Percentiles rank a stretch among this genome's conserved stretches.
phyloP scores from a whole-genome alignment of 2,329 filamentous ascomycete species.

The Aspergillus pseudoglaucus region DNA sequence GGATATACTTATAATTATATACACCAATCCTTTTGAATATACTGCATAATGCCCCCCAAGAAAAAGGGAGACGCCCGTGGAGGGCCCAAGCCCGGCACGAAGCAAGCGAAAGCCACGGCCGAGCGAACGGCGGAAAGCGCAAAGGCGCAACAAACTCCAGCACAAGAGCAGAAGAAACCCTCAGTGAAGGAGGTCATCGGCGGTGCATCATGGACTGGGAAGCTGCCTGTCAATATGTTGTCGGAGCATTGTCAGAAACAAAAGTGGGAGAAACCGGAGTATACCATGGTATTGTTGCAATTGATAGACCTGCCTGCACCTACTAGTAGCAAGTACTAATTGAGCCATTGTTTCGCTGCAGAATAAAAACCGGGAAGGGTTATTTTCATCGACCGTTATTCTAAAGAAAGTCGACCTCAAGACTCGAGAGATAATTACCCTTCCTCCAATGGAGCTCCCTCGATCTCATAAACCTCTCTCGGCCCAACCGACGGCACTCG shows the following conservation, averaged over 20 bases:
- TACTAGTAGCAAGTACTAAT: not conserved
- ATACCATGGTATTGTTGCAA: slow-evolving; percentile 59
- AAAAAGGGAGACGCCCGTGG: slow-evolving; percentile 35
- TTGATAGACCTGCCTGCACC: not conserved
- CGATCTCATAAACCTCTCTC: slow-evolving; percentile 69
- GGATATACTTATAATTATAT: not conserved
- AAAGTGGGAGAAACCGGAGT: slow-evolving; percentile 91
- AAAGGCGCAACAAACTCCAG: slow-evolving; percentile 30
- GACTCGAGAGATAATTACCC: slow-evolving; percentile 66
- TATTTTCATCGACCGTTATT: slow-evolving; percentile 73
- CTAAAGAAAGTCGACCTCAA: slow-evolving; percentile 69
- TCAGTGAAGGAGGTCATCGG: slow-evolving; percentile 74
- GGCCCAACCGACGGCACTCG: slow-evolving; percentile 69
- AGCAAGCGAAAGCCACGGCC: slow-evolving; percentile 35
- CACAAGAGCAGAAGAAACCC: slow-evolving; percentile 51
- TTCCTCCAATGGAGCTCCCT: slow-evolving; percentile 79
- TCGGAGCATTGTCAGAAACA: slow-evolving; percentile 94
- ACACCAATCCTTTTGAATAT: not conserved
- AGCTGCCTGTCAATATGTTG: slow-evolving; percentile 86
- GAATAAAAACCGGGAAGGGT: slow-evolving; percentile 63
- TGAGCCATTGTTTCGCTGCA: slow-evolving; percentile 15
- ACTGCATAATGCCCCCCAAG: slow-evolving; percentile 33
- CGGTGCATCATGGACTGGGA: slow-evolving; percentile 94
- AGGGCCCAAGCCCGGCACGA: slow-evolving; percentile 35
- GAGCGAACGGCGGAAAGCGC: slow-evolving; percentile 25